Percentiles rank a stretch among this genome's conserved stretches.
Evolutionary conservation across 257 asterid genomes (phyloP).

Genomic region (Nicotiana tabacum): DNA sequence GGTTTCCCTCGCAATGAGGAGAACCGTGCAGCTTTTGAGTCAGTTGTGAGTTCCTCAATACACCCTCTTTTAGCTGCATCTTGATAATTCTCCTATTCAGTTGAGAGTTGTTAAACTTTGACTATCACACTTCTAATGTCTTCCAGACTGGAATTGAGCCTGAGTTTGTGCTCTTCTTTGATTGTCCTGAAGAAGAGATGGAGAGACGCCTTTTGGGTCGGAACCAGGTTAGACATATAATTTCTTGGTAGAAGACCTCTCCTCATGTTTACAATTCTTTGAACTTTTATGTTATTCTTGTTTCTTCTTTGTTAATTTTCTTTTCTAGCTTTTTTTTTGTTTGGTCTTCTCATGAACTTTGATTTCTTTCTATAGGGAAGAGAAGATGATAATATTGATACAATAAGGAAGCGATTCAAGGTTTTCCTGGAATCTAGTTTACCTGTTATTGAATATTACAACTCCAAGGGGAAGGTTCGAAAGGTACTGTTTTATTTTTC

Average conservation of each 20-base stretch:
- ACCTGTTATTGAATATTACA: slow-evolving; percentile 50
- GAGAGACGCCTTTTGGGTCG: slow-evolving; percentile 40
- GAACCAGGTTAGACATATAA: slow-evolving; percentile 25
- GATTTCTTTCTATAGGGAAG: slow-evolving; percentile 32
- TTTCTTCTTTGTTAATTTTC: not conserved
- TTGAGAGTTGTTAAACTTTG: not conserved
- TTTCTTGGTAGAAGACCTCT: not conserved
- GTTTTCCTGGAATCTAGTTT: slow-evolving; percentile 48
- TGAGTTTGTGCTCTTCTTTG: slow-evolving; percentile 47
- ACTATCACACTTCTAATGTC: not conserved
- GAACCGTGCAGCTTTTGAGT: slow-evolving; percentile 84
- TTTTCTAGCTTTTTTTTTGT: not conserved
- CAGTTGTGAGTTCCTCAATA: slow-evolving; percentile 43
- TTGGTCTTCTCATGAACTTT: not conserved
- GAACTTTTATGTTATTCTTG: not conserved
- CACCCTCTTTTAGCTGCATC: not conserved
- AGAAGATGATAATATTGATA: slow-evolving; percentile 48
- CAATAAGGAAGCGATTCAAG: slow-evolving; percentile 46
- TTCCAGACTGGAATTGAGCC: slow-evolving; percentile 80
- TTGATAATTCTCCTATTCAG: not conserved
- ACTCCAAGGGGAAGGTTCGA: slow-evolving; percentile 65
- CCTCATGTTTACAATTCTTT: not conserved
- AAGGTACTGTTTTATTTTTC: slow-evolving; percentile 41
- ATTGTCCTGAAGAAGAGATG: slow-evolving; percentile 47
- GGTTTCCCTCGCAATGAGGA: slow-evolving; percentile 97